Base-by-base conservation (phyloP, 139 green algal species). In the Micromonas commoda region DNA sequence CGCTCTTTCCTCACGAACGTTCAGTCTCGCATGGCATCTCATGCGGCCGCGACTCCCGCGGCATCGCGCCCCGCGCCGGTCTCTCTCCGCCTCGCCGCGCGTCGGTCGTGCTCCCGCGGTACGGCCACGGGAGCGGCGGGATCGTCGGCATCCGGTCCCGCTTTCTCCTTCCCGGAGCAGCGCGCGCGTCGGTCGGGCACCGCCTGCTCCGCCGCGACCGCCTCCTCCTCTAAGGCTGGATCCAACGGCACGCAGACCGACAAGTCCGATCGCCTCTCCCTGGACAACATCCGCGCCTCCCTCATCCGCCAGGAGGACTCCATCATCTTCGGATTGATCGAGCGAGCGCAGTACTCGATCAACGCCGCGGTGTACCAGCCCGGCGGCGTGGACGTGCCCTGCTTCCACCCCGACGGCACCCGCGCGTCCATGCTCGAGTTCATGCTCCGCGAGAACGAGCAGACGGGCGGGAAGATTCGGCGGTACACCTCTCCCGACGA, bases 261-360 rank as follows among this genome's bases (percentile, higher is more conserved):
- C 77, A 83, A 87, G 73, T 88, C 79, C 79, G 67, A 81, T 0
- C 73, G 80, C 0, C 78, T 96, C 20, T 84, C 83, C 2, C 78
- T 96, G 45, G 79, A 84, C 76, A 95, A 94, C 83, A 91, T 98
- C 57, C 87, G 93, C 16, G 80, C 87, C 73, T 81, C 82, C 0
- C 87, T 97, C 2, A 96, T 97, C 51, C 82, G 91, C 5, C 91
- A 96, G 84, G 94, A 99, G 78, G 95, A 99, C 87, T 97, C 89
- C 35, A 99, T 99, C 68, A 97, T 99, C 77, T 99, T 97, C 82
- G 83, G 77, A 29, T 81, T 99, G 33, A 96, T 98, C n/a, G 93
- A 98, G 83, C 82, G 96, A 0, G 87, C 92, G 4, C 96, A 97
- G 85, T 99, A 95, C 76, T 86, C 87, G 13, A 71, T 78, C 33